These are phyloP conservation scores for Nakazawaea sp. DNA, from an alignment of 805 yeast species.

Conservation along the genomic window DNA sequence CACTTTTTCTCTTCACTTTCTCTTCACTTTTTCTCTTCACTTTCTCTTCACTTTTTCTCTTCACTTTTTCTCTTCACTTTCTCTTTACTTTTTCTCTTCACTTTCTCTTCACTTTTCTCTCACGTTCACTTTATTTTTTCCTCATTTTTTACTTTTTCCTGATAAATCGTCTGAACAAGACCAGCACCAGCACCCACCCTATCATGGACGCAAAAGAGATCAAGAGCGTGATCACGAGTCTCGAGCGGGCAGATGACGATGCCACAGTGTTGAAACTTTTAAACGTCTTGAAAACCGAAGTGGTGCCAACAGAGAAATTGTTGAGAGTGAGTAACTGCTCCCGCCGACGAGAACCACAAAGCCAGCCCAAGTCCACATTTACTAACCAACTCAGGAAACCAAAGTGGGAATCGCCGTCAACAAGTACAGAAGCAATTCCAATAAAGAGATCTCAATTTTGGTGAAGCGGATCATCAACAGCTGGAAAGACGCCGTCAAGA, in stretches of 20 bases:
- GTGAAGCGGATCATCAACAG: constrained; percentile 78
- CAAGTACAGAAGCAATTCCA: constrained; percentile 65
- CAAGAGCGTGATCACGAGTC: constrained; percentile 55
- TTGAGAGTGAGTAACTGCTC: constrained; percentile 42
- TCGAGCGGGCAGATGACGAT: constrained; percentile 68
- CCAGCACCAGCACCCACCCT: too few species aligned
- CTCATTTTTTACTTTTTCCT: too few species aligned
- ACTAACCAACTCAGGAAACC: constrained; percentile 48
- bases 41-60: too few species aligned
- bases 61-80: too few species aligned
- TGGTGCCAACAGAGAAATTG: constrained; percentile 77
- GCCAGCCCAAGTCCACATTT: not conserved
- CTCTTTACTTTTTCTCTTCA: too few species aligned
- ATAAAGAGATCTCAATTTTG: constrained; percentile 58
- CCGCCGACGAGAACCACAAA: not conserved
- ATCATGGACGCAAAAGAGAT: constrained; percentile 70
- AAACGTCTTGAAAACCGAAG: constrained; percentile 57
- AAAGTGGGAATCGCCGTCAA: constrained; percentile 97
- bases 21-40: too few species aligned
- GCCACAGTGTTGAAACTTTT: constrained; percentile 62
- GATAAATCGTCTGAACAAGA: too few species aligned
- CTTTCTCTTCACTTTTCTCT: too few species aligned
- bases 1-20: too few species aligned
- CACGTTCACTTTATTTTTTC: too few species aligned
- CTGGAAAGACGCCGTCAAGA: constrained; percentile 84